Evolutionary conservation across 2,329 filamentous ascomycete genomes (phyloP), one percentile per base, ranked within the genome.

Genomic region (Chaetothyriales sp.): DNA sequence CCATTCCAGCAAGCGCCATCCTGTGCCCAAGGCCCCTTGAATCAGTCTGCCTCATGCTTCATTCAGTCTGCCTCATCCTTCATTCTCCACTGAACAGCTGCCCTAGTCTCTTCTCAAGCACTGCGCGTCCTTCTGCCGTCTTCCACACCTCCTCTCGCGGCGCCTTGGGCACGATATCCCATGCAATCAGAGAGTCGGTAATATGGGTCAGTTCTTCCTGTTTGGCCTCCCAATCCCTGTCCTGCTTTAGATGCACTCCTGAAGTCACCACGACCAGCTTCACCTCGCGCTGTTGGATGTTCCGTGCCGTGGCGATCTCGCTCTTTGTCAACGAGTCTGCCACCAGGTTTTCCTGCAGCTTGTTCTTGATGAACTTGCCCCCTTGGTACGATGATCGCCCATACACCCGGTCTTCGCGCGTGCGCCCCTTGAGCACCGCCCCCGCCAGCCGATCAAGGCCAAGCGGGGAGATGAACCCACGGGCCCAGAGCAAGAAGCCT

Each of bases 261-360:
- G 87, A 94, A 65, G 86, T 94, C 51, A 97, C 77, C 20, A 98
- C 72, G 1, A 83, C 83, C 43, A 97, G 70, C 5, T 88, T 84
- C 13, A 85, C 86, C 53, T 85, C 74, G n/a, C 75, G 74, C 53
- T 77, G 76, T 68, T 95, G 87, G 50, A 97, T 92, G 46, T 83
- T 82, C 19, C 85, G 76, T 53, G 88, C 88, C 54, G 82, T 85
- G 45, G 77, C 73, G 18, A 94, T 81, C 63, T 98, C 92, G 33
- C 86, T 86, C 66, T 82, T 84, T 13, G 88, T 88, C 59, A 97
- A 80, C 0, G 86, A 87, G 58, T 82, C 78, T 0, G 89, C 89
- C 29, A 95, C 88, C 1, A 97, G 75, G 58, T 84, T 90, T 71
- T 98, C 92, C 69, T 98, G 92, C 51, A 98, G 74, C 68, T 89